Base-by-base conservation (phyloP, 768 basidiomycete genomes). In the Mycena amicta region DNA sequence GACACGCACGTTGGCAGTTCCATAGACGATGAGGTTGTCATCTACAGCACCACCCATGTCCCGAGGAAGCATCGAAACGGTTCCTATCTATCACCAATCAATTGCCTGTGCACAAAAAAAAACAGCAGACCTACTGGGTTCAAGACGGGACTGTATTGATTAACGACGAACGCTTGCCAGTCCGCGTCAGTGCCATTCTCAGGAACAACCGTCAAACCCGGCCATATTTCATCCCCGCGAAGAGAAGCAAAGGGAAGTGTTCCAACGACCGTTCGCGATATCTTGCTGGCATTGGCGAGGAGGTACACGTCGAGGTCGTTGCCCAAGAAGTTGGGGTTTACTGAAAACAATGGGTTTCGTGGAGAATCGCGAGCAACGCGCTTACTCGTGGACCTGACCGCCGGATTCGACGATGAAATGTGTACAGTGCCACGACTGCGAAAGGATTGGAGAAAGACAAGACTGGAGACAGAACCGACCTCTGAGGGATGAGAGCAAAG, bases 41-140 rank as follows among this genome's bases (percentile, higher is more conserved):
- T 76, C 73, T 2, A 77, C 76, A 13, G 76, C 74, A 0, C 76
- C 75, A 2, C 78, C 79, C 31, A 73, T 55, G 25, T 69, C 70
- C 51, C 57, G 60, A 8, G 79, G 77, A 67, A 78, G 66, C 77
- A 81, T 79, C 11, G 75, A 66, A 53, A 73, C 56, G 3, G 77
- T 74, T 5, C 77, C 74, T 25, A 72, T 67, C 23, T 70, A 71
- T 55, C 77, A 74, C 39, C 72, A 71, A 51, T 72, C 72, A 41
- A 70, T 74, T 12, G 64, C 62, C 8, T 65, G 33, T 68, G 11
- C 33, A 37, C 33, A 8, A n/a, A n/a, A n/a, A n/a, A n/a, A n/a
- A n/a, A n/a, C n/a, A n/a, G n/a, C n/a, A n/a, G n/a, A n/a, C n/a
- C n/a, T 8, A 37, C 18, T 8, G 33, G 33, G 18, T 37, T 37